These are phyloP conservation scores for Diplodia seriata DNA, from an alignment of 2,329 filamentous ascomycete species.

Conservation along the genomic window DNA sequence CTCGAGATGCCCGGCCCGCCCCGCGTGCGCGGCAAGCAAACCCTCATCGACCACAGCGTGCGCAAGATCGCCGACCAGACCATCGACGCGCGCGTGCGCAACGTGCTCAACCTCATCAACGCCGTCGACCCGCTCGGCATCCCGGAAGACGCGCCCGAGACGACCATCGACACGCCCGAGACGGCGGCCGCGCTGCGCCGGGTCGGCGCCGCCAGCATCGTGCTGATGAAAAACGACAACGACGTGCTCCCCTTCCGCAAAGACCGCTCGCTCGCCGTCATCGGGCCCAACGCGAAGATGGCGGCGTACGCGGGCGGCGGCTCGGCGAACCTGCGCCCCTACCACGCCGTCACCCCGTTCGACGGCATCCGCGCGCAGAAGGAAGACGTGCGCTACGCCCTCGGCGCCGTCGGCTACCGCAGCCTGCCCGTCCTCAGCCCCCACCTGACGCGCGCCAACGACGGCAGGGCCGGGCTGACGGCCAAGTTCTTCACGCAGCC, in stretches of 20 bases:
- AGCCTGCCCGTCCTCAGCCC: slow-evolving; percentile 47
- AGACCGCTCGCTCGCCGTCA: slow-evolving; percentile 70
- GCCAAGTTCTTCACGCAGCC: slow-evolving; percentile 31
- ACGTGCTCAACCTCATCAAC: slow-evolving; percentile 69
- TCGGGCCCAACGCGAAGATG: slow-evolving; percentile 72
- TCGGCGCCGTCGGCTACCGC: slow-evolving; percentile 69
- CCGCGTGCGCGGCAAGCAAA: slow-evolving; percentile 48
- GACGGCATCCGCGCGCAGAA: slow-evolving; percentile 36
- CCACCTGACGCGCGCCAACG: slow-evolving; percentile 15
- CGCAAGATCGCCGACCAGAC: slow-evolving; percentile 62
- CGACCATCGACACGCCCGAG: slow-evolving; percentile 64
- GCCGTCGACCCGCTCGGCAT: slow-evolving; percentile 67
- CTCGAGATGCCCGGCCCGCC: slow-evolving; percentile 53
- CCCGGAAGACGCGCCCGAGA: slow-evolving; percentile 62
- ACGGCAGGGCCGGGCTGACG: slow-evolving; percentile 23
- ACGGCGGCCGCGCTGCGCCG: slow-evolving; percentile 67
- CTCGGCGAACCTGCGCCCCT: slow-evolving; percentile 41
- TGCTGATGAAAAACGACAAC: slow-evolving; percentile 75
- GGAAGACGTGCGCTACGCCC: slow-evolving; percentile 57
- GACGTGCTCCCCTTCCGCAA: slow-evolving; percentile 69
- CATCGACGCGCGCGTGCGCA: slow-evolving; percentile 43
- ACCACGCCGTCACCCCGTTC: slow-evolving; percentile 42
- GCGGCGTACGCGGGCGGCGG: slow-evolving; percentile 46
- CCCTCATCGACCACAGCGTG: slow-evolving; percentile 29
- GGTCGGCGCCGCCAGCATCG: slow-evolving; percentile 71